phyloP scores from a whole-genome alignment of 225 moss, liverwort and hornwort genomes.

The Thuidium tamariscinum region DNA sequence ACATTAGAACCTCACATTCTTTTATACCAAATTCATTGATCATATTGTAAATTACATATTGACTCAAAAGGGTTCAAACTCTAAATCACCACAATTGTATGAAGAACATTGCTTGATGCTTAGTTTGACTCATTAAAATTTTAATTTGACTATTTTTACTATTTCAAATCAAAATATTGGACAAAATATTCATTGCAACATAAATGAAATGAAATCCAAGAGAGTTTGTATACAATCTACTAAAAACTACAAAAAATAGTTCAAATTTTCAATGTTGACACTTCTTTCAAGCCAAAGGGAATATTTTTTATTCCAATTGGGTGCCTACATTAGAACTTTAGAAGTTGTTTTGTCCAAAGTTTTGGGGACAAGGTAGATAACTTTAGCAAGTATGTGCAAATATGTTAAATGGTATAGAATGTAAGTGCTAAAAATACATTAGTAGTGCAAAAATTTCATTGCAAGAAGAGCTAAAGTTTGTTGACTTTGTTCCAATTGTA shows the following conservation, averaged over 20 bases:
- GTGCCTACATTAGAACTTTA: rapidly evolving
- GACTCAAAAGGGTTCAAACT: not conserved
- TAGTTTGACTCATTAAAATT: too few species aligned
- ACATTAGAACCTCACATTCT: too few species aligned
- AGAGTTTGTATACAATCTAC: not conserved
- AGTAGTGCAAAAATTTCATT: rapidly evolving
- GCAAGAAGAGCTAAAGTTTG: rapidly evolving
- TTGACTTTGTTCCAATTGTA: not conserved
- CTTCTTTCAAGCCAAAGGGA: rapidly evolving
- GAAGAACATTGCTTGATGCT: too few species aligned
- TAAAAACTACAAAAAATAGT: rapidly evolving
- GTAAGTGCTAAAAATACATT: not conserved
- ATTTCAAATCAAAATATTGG: too few species aligned
- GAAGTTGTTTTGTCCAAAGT: not conserved
- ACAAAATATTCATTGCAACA: not conserved
- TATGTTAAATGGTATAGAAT: not conserved
- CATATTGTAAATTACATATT: not conserved
- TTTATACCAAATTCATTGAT: not conserved
- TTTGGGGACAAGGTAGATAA: rapidly evolving
- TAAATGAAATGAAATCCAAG: rapidly evolving
- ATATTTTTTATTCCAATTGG: rapidly evolving
- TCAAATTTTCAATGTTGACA: rapidly evolving
- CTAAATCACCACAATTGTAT: not conserved
- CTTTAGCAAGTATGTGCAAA: rapidly evolving
- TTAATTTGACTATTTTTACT: too few species aligned